Evolutionary conservation across 768 basidiomycete genomes (phyloP), one percentile per base, ranked within the genome.

Genomic region (Panellus pusillus): DNA sequence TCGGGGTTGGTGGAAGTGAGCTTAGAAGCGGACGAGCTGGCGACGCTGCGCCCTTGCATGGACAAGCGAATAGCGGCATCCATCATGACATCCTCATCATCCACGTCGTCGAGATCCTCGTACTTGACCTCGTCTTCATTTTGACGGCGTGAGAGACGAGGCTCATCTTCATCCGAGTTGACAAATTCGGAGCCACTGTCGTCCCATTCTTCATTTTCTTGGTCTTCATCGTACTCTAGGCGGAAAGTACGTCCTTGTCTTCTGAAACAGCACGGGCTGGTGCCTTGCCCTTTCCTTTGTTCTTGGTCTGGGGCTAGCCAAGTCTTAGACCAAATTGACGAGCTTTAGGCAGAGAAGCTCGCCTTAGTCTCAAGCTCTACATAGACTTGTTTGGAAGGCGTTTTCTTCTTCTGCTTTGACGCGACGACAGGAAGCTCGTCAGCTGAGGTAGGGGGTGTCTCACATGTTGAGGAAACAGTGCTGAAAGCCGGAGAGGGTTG

Each of bases 131-230:
- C 40, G 19, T 57, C 57, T 20, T 63, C 65, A 15, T 67, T 63
- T 7, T 63, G 49, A 40, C 40, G 38, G 32, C 63, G 61, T 6
- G 43, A 24, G 43, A 44, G 14, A 42, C 52, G 29, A 47, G 49
- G 35, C 19, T 59, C 54, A 12, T 60, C 60, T 31, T 61, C 58
- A 18, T 44, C 65, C 42, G 67, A 64, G 29, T 54, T 71, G 38
- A 79, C 71, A 58, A 85, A 88, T 51, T 86, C 86, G 37, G 87
- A 88, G 24, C 76, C 83, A 64, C 78, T 81, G 49, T 73, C 78
- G 28, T 78, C 78, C 15, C 79, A 82, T 52, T 86, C 84, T 11
- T 74, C 71, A 24, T 77, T 43, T 14, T 64, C 64, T 14, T 65
- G 66, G 18, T 67, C 59, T 39, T 76, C 76, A 43, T 72, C 69